phyloP scores from a whole-genome alignment of 2,329 filamentous ascomycete species.

The Curvularia sp. region DNA sequence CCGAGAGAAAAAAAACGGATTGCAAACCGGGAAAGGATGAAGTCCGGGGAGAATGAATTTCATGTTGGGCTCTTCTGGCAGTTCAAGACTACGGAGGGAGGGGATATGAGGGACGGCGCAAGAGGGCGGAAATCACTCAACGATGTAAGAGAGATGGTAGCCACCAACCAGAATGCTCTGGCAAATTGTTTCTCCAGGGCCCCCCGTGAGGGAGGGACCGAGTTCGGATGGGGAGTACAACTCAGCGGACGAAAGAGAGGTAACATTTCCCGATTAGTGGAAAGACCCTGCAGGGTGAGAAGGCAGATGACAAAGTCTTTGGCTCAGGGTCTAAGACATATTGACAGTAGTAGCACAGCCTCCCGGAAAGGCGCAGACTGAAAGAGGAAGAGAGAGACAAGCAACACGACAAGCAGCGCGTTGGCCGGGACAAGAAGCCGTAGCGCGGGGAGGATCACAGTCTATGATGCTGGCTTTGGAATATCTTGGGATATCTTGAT shows the following conservation, averaged over 20 bases:
- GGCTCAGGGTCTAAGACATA: conserved; percentile 43
- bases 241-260: conserved; percentile 20
- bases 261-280: conserved; percentile 24
- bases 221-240: conserved; percentile 14
- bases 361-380: conserved; percentile 30
- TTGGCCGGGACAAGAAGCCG: conserved; percentile 9
- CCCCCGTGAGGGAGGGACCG: conserved; percentile 10
- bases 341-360: conserved; percentile 39
- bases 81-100: conserved; percentile 1
- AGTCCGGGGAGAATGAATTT: background rate
- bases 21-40: background rate
- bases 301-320: conserved; percentile 42
- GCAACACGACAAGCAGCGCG: conserved; percentile 15
- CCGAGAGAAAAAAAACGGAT: background rate
- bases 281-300: conserved; percentile 38
- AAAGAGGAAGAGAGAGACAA: conserved; percentile 16
- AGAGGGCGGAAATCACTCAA: conserved; percentile 5
- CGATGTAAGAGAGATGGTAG: conserved; percentile 4
- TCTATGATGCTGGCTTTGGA: conserved; percentile 3
- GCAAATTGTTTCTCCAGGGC: conserved; percentile 11
- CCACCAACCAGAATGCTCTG: conserved; percentile 1
- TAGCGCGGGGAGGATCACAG: conserved; percentile 1
- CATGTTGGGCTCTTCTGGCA: conserved; percentile 8
- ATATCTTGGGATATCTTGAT: background rate
- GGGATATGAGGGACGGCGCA: conserved; percentile 11